phyloP scores from a whole-genome alignment of 441 rosid species.

The Lagerstroemia fauriei region DNA sequence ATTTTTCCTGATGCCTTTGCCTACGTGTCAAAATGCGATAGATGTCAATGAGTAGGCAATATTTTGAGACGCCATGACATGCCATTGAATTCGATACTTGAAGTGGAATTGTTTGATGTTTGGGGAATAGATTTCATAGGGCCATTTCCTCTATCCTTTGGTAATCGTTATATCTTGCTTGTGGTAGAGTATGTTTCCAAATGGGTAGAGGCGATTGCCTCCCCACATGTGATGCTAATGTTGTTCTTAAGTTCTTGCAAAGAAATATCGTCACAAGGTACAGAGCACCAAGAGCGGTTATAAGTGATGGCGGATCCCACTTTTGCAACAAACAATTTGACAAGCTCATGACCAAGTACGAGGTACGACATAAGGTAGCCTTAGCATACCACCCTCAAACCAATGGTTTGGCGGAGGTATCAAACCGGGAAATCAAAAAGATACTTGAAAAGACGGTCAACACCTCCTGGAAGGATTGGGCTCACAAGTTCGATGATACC shows the following conservation, averaged over 20 bases:
- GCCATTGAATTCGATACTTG: neutral
- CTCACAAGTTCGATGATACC: neutral
- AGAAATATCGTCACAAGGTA: neutral
- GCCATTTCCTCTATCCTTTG: neutral
- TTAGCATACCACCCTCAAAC: too few relatives aligned
- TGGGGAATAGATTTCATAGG: neutral
- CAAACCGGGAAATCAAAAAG: neutral
- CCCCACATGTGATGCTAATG: neutral
- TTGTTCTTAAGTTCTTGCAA: neutral
- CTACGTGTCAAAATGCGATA: neutral
- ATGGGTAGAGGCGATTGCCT: neutral
- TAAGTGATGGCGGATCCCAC: neutral
- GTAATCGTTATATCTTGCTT: neutral
- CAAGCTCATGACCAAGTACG: neutral
- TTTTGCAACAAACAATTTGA: neutral
- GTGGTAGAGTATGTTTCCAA: neutral
- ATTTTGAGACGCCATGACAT: too few relatives aligned
- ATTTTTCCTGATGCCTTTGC: neutral
- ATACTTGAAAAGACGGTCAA: neutral
- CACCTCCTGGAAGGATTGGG: neutral
- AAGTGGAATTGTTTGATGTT: neutral
- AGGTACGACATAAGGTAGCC: neutral
- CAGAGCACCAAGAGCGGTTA: neutral
- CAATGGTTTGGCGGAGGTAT: too few relatives aligned
- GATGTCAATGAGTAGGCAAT: neutral